A percentile compares a stretch with the other conserved stretches of the same genome.
phyloP scores from a whole-genome alignment of 768 basidiomycete genomes.

The Mycena haematopus region DNA sequence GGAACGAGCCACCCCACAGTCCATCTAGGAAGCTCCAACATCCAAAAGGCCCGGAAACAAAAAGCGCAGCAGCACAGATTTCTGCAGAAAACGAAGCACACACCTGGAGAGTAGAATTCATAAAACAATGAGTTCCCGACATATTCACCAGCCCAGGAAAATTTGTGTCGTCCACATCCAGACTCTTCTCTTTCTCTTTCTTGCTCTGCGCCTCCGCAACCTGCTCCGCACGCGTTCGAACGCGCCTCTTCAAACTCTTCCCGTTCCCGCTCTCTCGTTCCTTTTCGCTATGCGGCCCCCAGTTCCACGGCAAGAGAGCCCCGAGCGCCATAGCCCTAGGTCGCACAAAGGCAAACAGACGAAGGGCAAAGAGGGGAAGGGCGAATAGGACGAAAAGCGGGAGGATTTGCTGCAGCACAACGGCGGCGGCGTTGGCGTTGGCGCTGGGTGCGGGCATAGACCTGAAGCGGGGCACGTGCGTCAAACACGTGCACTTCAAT shows the following conservation, averaged over 20 bases:
- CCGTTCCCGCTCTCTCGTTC: conserved; percentile 16
- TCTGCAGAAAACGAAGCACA: conserved; percentile 16
- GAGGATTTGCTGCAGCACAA: conserved; percentile 58
- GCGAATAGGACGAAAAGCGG: conserved; percentile 63
- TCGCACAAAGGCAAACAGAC: conserved; percentile 41
- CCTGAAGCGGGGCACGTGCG: conserved; percentile 1
- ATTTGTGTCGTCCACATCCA: conserved; percentile 44
- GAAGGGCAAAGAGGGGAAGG: conserved; percentile 58
- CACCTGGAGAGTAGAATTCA: conserved; percentile 95
- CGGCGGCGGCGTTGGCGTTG: conserved; percentile 12
- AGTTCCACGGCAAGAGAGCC: conserved; percentile 69
- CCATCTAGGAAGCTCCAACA: too few relatives aligned
- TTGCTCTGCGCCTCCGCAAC: conserved; percentile 44
- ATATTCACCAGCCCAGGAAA: conserved; percentile 96
- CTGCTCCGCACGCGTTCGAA: conserved; percentile 64
- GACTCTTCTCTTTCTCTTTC: background rate
- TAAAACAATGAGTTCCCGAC: conserved; percentile 96
- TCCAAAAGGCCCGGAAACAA: too few relatives aligned
- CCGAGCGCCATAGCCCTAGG: conserved; percentile 61
- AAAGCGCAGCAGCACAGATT: background rate
- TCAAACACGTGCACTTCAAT: background rate
- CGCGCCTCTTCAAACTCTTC: conserved; percentile 48
- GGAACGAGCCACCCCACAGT: too few relatives aligned
- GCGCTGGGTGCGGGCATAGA: conserved; percentile 10
- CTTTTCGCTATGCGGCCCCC: conserved; percentile 48